Conservation (phyloP, 2,329 filamentous ascomycete genomes). For the Penicillium sp. region DNA sequence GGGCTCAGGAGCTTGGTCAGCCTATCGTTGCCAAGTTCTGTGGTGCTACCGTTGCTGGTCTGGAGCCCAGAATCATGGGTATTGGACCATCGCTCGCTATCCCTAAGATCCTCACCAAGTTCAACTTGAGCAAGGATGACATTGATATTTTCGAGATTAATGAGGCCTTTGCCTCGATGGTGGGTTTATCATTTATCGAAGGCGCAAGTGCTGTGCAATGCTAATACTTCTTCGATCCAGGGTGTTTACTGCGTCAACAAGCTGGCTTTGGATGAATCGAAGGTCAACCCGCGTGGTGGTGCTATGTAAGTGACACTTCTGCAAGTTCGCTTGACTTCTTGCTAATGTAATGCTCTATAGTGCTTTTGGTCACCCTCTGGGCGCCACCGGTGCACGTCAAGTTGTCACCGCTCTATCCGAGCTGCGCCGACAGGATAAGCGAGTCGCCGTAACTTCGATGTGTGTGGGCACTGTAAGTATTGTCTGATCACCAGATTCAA, state of each 20-base stretch:
- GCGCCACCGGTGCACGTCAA: constrained; percentile 86
- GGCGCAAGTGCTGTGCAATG: not conserved
- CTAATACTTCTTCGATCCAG: constrained; percentile 46
- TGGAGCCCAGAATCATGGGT: constrained; percentile 88
- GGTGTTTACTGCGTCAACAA: constrained; percentile 86
- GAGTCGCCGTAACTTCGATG: constrained; percentile 86
- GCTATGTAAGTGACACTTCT: constrained; percentile 56
- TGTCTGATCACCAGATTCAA: not conserved
- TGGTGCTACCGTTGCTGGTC: constrained; percentile 73
- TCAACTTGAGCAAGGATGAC: constrained; percentile 59
- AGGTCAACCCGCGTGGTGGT: constrained; percentile 93
- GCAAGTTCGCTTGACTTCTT: not conserved
- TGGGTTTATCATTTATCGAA: constrained; percentile 11
- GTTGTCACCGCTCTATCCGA: constrained; percentile 85
- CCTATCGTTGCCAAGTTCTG: constrained; percentile 86
- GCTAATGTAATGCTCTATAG: constrained; percentile 23
- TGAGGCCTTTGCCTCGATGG: constrained; percentile 78
- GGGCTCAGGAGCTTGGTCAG: constrained; percentile 78
- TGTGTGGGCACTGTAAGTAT: constrained; percentile 78
- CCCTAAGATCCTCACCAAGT: constrained; percentile 78
- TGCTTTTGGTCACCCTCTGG: constrained; percentile 87
- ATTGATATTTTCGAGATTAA: constrained; percentile 55
- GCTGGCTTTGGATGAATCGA: constrained; percentile 70
- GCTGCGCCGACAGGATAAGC: constrained; percentile 71
- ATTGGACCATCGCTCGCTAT: constrained; percentile 89